Conservation (phyloP, 129 eudicot species). For the Tagetes patula region DNA sequence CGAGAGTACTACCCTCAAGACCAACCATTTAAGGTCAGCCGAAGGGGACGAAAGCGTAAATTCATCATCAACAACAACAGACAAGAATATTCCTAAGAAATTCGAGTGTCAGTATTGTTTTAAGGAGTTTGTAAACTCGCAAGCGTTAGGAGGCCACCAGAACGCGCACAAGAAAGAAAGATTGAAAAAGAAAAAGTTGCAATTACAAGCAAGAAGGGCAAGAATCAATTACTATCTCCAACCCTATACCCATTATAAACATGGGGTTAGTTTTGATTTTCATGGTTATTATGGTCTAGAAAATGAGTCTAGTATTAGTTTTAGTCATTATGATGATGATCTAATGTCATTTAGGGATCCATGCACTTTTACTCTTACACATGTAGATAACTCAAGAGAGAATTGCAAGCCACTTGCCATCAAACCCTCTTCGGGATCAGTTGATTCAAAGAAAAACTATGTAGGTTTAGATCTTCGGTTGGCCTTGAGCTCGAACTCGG, state of each 20-base stretch:
- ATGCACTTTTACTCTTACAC: conserved; percentile 59
- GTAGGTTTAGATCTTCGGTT: conserved; percentile 65
- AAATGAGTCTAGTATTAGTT: conserved; percentile 55
- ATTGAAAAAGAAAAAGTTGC: conserved; percentile 87
- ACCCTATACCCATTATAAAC: conserved; percentile 38
- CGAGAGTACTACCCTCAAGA: conserved; percentile 14
- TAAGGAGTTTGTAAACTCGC: conserved; percentile 78
- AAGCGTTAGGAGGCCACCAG: conserved; percentile 96
- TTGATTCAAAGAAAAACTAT: conserved; percentile 29
- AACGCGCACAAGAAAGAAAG: conserved; percentile 98
- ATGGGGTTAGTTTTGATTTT: conserved; percentile 16
- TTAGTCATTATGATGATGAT: conserved; percentile 41
- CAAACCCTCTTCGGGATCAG: conserved; percentile 34
- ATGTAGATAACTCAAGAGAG: conserved; percentile 39
- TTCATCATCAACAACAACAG: conserved; percentile 62
- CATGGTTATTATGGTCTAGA: conserved; percentile 40
- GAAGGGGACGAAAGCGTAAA: conserved; percentile 73
- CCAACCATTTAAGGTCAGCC: conserved; percentile 9
- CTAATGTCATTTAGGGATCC: conserved; percentile 31
- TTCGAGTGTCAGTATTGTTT: conserved; percentile 81
- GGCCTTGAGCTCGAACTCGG: conserved; percentile 50
- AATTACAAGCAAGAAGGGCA: conserved; percentile 75
- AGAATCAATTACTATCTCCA: conserved; percentile 71
- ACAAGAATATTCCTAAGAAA: conserved; percentile 39
- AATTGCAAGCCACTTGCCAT: conserved; percentile 28